Evolutionary conservation across 139 green algal genomes (phyloP), one percentile per base, ranked within the genome.

Genomic region (Picochlorum sp.): DNA sequence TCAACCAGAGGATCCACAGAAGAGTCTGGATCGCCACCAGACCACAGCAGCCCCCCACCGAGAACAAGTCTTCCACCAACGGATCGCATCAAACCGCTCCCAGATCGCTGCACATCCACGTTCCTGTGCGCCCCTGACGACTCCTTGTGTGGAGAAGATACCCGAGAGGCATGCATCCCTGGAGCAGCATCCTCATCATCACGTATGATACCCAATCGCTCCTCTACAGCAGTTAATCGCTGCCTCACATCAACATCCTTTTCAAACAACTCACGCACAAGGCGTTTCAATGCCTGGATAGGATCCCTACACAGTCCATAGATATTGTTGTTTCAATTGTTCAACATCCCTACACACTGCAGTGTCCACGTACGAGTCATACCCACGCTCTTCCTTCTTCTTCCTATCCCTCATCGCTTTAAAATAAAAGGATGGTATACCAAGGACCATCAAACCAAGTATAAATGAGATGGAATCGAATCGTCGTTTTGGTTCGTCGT

Each of bases 231-330:
- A 9, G 63, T 63, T 14, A 82, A 57, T 24, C 76, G 69, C 5
- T 28, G 31, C 21, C 62, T 69, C 5, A 79, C 28, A 20, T 61
- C 63, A 10, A 85, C 60, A 11, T 81, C 62, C 4, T 82, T 72
- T 1, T 62, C 63, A 62, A 85, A 85, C 0, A 65, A 38, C 28
- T 85, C 79, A 11, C 72, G 66, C 34, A 74, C 56, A 14, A 85
- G 67, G 18, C 79, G 65, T 45, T 78, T 82, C 3, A 84, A 55
- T 1, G 63, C 41, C 2, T 23, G 28, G 14, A 85, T 45, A 44
- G 74, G 67, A 4, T 84, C 69, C 18, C 34, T 66, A 44, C 57
- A 38, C 16, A 62, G 63, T 16, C 8, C 24, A 28, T 28, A 65
- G 58, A 30, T 18, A 54, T 54, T 26, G 1, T 54, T 20, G 11